phyloP scores from a whole-genome alignment of 768 basidiomycete species.

The Tubosaeta brunneosetosa region DNA sequence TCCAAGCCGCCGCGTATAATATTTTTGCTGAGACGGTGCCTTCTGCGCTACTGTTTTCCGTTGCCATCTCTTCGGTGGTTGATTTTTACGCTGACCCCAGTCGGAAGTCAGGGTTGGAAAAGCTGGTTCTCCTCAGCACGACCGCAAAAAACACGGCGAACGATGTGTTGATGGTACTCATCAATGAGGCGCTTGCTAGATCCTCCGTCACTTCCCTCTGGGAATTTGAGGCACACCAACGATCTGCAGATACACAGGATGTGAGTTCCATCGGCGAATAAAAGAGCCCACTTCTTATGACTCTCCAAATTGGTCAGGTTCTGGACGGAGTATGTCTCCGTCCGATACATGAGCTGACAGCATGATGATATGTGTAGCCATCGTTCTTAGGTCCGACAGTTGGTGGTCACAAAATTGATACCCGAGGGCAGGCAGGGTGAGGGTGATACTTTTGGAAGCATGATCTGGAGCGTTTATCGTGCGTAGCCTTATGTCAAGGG shows the following conservation, averaged over 20 bases:
- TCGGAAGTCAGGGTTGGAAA: constrained; percentile 27
- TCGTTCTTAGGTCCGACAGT: background rate
- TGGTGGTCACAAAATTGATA: constrained; percentile 6
- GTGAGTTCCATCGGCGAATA: constrained; percentile 25
- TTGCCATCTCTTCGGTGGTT: constrained; percentile 51
- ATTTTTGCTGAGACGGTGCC: constrained; percentile 54
- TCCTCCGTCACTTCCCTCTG: constrained; percentile 4
- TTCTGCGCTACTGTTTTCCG: constrained; percentile 52
- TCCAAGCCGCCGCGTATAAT: constrained; percentile 40
- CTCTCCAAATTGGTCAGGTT: constrained; percentile 37
- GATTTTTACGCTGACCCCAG: constrained; percentile 52
- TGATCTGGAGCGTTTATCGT: background rate
- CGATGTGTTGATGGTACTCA: constrained; percentile 38
- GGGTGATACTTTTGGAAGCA: background rate
- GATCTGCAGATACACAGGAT: constrained; percentile 26
- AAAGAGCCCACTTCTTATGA: constrained; percentile 23
- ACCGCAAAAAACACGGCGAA: constrained; percentile 20
- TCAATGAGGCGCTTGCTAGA: constrained; percentile 46
- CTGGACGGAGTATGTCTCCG: constrained; percentile 34
- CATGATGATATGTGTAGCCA: constrained; percentile 9
- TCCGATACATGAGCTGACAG: background rate
- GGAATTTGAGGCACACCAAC: constrained; percentile 26
- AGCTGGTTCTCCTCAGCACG: constrained; percentile 36
- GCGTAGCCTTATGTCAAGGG: constrained; percentile 31
- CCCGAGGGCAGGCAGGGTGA: constrained; percentile 21